Base-by-base conservation (phyloP, 2,329 filamentous ascomycete species). In the Diplodia corticola region DNA sequence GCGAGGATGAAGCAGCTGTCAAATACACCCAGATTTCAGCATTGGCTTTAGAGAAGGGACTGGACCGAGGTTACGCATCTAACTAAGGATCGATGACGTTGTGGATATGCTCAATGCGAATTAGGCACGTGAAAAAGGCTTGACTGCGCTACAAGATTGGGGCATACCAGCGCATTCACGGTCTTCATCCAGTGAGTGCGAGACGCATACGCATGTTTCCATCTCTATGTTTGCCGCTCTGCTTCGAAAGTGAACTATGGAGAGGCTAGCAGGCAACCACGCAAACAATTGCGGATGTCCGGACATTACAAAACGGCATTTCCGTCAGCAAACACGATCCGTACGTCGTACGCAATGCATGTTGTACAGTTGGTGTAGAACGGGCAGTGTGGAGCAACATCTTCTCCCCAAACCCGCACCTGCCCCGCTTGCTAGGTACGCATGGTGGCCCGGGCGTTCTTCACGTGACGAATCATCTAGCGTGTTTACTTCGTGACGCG, bases 41-140 rank as follows among this genome's bases (percentile, higher is more conserved):
- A 33, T 22, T 33, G 5, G 17, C n/a, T n/a, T 30, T 3, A 26
- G n/a, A 26, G 3, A 40, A 13, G 20, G 20, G 35, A 22, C 35
- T 57, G 35, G 20, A 26, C 55, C 55, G 57, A 61, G 57, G 57
- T 61, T 22, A 33, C 7, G n/a, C n/a, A 24, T 53, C 24, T 7
- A 24, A 37, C 48, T 40, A 63, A 24, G 46, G 48, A 63, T 33
- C 33, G 53, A 65, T 65, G 64, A 65, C 64, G 64, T 59, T 35
- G 5, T 59, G 37, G 30, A 65, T 30, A 28, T 51, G 30, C 22
- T 60, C 22, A 30, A 24, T 22, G 54, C 17, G 9, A 15, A 13
- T 15, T 17, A 59, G 24, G 44, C 64, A 65, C 33, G 48, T 50
- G 53, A 60, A 50, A 50, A 33, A 13, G 13, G 22, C 35, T n/a